Base-by-base conservation (phyloP, 2,329 filamentous ascomycete species). In the Emericellopsis atlantica region DNA sequence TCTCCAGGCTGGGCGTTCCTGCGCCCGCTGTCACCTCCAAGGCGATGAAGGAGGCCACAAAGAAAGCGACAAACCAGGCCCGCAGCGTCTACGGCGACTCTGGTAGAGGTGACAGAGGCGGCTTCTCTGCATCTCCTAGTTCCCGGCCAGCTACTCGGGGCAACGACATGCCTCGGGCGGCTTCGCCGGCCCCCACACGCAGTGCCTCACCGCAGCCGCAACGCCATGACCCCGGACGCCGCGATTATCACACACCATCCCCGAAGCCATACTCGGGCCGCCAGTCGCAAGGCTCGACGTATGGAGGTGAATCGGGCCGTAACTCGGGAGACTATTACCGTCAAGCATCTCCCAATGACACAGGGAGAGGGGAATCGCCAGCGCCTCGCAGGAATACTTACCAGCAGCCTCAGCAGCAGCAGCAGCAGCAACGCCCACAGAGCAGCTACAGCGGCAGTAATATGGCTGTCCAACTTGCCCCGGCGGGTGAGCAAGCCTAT, bases 21-120 rank as follows among this genome's bases (percentile, higher is more conserved):
- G 82, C 90, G 44, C 88, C 90, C 2, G 92, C 92, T 2, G 87
- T 93, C 45, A 98, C 93, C 1, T 84, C 87, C 4, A 85, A 83
- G 47, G 86, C 92, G 37, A 98, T 98, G 93, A 86, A 95, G 55
- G 85, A 94, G 59, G 86, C 89, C 4, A 92, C 88, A 0, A 83
- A 93, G 51, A 88, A 88, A 59, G 95, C 90, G 53, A 78, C 84
- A 18, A 77, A 80, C 36, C 84, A 95, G 59, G 86, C 85, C 3
- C 76, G 86, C 35, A 87, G 74, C 53, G 81, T 95, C 66, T 92
- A 93, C 58, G 69, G 54, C 26, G 59, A 62, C 2, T 16, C 55
- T 14, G 65, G 61, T 2, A 54, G 63, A 26, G 48, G 54, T 39
- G 57, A 58, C 39, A 33, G 46, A 22, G 48, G 46, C 12, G 43